Evolutionary conservation across 305 asterid species (phyloP).

Genomic region (Salvia sclarea): DNA sequence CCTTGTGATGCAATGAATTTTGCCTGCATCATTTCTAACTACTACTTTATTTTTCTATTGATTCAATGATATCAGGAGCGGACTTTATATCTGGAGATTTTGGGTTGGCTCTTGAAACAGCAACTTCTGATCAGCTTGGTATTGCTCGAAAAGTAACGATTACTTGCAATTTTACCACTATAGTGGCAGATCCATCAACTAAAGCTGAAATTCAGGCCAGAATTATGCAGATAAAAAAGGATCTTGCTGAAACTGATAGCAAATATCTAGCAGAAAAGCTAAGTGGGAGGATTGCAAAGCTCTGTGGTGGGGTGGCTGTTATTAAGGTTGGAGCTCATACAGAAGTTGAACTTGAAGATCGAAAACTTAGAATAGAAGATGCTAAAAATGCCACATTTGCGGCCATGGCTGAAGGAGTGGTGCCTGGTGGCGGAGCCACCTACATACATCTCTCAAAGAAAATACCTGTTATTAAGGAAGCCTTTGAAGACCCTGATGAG

Average conservation of each 20-base stretch:
- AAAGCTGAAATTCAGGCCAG: conserved; percentile 94
- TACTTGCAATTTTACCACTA: conserved; percentile 67
- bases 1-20: conserved; percentile 12
- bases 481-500: conserved; percentile 66
- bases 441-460: conserved; percentile 78
- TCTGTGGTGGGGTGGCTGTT: conserved; percentile 81
- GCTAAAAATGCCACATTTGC: conserved; percentile 91
- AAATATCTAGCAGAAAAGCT: conserved; percentile 67
- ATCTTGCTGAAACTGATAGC: conserved; percentile 78
- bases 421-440: conserved; percentile 97
- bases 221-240: conserved; percentile 87
- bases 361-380: conserved; percentile 86
- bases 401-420: conserved; percentile 93
- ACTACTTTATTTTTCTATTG: conserved; percentile 12
- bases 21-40: conserved; percentile 10
- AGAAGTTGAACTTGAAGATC: conserved; percentile 86
- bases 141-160: conserved; percentile 75
- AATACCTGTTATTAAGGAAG: conserved; percentile 56
- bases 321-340: conserved; percentile 98
- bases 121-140: conserved; percentile 98
- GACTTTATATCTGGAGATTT: conserved; percentile 91
- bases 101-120: conserved; percentile 71
- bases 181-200: conserved; percentile 87
- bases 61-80: conserved; percentile 58
- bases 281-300: conserved; percentile 81